These are phyloP conservation scores for Saturnispora quitensis DNA, from an alignment of 805 yeast species.

Conservation along the genomic window DNA sequence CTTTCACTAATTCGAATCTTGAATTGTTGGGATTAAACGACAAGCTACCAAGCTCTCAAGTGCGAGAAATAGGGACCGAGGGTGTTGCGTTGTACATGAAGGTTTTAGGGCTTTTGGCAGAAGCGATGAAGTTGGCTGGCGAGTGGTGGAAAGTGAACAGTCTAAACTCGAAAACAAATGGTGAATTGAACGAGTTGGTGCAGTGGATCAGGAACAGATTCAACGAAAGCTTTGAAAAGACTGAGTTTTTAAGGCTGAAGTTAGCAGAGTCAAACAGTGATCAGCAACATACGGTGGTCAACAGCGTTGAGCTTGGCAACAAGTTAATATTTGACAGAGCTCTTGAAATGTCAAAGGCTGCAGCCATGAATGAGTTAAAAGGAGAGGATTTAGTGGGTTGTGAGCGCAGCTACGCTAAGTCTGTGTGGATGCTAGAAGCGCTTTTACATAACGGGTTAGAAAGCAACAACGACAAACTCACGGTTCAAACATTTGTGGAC, in stretches of 20 bases:
- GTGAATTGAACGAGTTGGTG: slow-evolving; percentile 46
- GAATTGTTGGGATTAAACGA: slow-evolving; percentile 8
- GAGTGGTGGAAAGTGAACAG: slow-evolving; percentile 74
- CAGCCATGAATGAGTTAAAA: slow-evolving; percentile 75
- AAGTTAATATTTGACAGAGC: slow-evolving; percentile 88
- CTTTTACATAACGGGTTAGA: slow-evolving; percentile 43
- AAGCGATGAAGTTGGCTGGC: slow-evolving; percentile 78
- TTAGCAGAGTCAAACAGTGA: slow-evolving; percentile 35
- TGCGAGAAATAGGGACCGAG: slow-evolving; percentile 35
- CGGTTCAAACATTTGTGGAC: slow-evolving; percentile 72
- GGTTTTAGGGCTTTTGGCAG: slow-evolving; percentile 70
- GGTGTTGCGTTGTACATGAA: slow-evolving; percentile 81
- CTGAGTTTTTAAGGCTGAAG: slow-evolving; percentile 62
- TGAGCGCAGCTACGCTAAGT: slow-evolving; percentile 81
- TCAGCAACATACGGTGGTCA: not conserved
- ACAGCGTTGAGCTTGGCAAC: slow-evolving; percentile 44
- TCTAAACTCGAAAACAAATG: slow-evolving; percentile 22
- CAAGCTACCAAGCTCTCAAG: slow-evolving; percentile 3
- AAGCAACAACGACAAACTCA: slow-evolving; percentile 63
- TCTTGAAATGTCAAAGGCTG: slow-evolving; percentile 81
- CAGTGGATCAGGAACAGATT: slow-evolving; percentile 89
- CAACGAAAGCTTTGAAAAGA: slow-evolving; percentile 82
- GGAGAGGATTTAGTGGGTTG: slow-evolving; percentile 69
- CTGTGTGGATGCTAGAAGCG: slow-evolving; percentile 94
- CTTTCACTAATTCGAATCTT: slow-evolving; percentile 24